These are phyloP conservation scores for Coniochaeta pulveracea DNA, from an alignment of 2,329 filamentous ascomycete species.

Conservation along the genomic window DNA sequence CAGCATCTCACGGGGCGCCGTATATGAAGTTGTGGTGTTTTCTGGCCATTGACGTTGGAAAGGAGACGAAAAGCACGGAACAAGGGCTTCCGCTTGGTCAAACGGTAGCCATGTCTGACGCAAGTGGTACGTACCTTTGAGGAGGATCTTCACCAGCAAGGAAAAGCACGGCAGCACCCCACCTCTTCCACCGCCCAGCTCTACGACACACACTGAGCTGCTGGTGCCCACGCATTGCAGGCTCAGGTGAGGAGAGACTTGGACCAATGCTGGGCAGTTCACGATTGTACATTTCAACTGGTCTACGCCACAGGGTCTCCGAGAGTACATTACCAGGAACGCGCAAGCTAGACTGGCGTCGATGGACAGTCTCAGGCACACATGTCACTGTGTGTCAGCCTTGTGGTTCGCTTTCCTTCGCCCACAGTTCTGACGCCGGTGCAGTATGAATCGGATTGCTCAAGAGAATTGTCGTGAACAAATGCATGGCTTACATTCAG, in stretches of 20 bases:
- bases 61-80: conserved; percentile 3
- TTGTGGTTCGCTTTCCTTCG: too few species aligned
- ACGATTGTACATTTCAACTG: too few species aligned
- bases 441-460: neutral
- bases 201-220: neutral
- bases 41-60: conserved; percentile 4
- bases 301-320: too few species aligned
- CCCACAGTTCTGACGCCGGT: neutral
- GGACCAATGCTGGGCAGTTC: neutral
- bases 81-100: neutral
- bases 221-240: neutral
- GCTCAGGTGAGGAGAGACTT: neutral
- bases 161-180: neutral
- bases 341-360: too few species aligned
- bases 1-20: neutral
- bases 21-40: conserved; percentile 4
- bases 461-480: neutral
- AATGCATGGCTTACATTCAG: too few species aligned
- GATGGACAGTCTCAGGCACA: too few species aligned
- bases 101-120: neutral
- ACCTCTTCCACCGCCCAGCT: neutral
- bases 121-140: too few species aligned
- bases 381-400: too few species aligned
- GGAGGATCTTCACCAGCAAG: neutral
- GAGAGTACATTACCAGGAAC: too few species aligned